Percentiles rank a stretch among this genome's conserved stretches.
phyloP scores from a whole-genome alignment of 768 basidiomycete genomes.

The Mycena maculata region DNA sequence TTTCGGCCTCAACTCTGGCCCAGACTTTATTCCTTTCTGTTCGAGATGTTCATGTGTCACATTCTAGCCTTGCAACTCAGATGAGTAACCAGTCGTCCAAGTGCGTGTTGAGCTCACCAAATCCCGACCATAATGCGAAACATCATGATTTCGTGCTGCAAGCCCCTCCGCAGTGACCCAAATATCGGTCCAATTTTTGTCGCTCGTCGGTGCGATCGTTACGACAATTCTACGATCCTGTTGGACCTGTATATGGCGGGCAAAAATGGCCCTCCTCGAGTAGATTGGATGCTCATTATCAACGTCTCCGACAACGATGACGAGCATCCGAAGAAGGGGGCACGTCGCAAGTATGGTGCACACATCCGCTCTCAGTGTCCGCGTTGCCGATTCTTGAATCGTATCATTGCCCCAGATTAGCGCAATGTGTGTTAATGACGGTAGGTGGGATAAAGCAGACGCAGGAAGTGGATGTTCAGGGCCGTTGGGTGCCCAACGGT shows the following conservation, averaged over 20 bases:
- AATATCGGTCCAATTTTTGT: too few species aligned
- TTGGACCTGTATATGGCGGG: not conserved
- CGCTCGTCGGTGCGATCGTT: constrained; percentile 5
- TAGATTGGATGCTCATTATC: not conserved
- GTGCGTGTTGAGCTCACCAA: too few species aligned
- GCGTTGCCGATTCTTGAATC: not conserved
- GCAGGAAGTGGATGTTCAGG: not conserved
- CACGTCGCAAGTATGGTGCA: too few species aligned
- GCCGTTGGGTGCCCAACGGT: not conserved
- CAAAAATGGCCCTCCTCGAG: not conserved
- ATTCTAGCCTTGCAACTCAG: too few species aligned
- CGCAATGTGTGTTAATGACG: not conserved
- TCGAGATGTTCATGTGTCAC: too few species aligned
- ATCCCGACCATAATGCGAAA: too few species aligned
- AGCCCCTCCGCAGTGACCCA: too few species aligned
- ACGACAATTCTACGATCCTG: constrained; percentile 18
- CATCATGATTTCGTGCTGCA: too few species aligned
- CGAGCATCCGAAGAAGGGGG: not conserved
- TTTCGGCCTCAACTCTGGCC: too few species aligned
- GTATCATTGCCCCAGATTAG: not conserved
- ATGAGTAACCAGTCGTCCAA: too few species aligned
- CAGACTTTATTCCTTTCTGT: too few species aligned
- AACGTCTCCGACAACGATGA: not conserved
- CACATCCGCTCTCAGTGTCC: too few species aligned
- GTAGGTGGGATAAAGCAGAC: not conserved